Conservation (phyloP, 1,284 basidiomycete species). For the Cryptococcus jaspeensis region DNA sequence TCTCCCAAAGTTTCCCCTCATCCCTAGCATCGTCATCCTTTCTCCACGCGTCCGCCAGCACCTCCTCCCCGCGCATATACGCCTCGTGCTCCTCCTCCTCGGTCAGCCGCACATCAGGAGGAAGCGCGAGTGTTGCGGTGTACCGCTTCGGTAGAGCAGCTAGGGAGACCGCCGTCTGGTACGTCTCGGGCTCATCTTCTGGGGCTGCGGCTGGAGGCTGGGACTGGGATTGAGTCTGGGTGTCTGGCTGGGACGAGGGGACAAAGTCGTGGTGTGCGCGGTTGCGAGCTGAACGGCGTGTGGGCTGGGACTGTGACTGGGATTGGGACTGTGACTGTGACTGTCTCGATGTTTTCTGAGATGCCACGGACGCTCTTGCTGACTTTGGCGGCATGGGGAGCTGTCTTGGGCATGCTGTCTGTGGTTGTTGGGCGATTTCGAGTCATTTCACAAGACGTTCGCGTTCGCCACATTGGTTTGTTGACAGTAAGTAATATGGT, state of each 20-base stretch:
- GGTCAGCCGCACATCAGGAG: slow-evolving; percentile 8
- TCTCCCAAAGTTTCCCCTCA: slow-evolving; percentile 10
- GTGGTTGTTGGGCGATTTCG: no score
- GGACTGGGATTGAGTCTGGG: slow-evolving; percentile 8
- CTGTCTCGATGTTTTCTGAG: no score
- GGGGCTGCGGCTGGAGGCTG: neutral
- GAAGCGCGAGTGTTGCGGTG: slow-evolving; percentile 19
- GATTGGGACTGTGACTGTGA: neutral
- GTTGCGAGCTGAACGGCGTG: neutral
- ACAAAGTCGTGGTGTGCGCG: neutral
- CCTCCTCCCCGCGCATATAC: slow-evolving; percentile 21
- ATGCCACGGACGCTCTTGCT: no score
- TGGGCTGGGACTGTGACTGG: neutral
- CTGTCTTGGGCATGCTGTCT: no score
- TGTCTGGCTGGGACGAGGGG: neutral
- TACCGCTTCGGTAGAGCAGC: slow-evolving; percentile 23
- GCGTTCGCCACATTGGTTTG: no score
- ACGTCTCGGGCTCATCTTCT: neutral
- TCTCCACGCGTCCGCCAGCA: slow-evolving; percentile 23
- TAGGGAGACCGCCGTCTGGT: slow-evolving; percentile 13
- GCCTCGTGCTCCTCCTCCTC: neutral
- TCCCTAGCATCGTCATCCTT: neutral
- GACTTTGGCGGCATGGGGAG: no score
- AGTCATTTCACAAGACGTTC: no score
- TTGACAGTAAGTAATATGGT: no score